phyloP scores from a whole-genome alignment of 116 monocot genomes.

The Cymodocea nodosa region DNA sequence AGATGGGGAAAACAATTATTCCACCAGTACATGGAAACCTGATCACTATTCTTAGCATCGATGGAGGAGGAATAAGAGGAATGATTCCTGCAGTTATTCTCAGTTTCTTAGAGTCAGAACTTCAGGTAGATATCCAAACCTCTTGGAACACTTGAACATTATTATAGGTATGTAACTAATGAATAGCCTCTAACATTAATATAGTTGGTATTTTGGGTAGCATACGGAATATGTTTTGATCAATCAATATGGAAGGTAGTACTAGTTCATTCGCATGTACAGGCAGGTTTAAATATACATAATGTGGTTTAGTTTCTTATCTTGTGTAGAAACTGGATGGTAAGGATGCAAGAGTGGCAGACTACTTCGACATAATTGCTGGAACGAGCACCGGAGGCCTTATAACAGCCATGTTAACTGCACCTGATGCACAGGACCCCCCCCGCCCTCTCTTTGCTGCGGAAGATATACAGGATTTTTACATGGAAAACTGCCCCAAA shows the following conservation, averaged over 20 bases:
- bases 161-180: too few species aligned
- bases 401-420: constrained; percentile 10
- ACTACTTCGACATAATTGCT: constrained; percentile 19
- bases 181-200: too few species aligned
- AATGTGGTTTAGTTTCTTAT: too few species aligned
- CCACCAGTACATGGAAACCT: neutral
- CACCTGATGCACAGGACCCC: neutral
- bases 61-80: constrained; percentile 20
- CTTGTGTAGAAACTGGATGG: constrained; percentile 11
- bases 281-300: too few species aligned
- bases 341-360: constrained; percentile 11
- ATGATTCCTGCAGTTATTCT: constrained; percentile 14
- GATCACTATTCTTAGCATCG: constrained; percentile 19
- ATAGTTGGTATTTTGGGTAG: too few species aligned
- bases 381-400: constrained; percentile 18
- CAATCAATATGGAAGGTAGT: too few species aligned
- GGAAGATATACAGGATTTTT: neutral
- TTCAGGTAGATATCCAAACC: constrained; percentile 7
- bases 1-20: too few species aligned
- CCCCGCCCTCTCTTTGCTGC: constrained; percentile 13
- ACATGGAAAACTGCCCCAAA: neutral
- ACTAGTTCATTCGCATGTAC: too few species aligned
- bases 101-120: constrained; percentile 10
- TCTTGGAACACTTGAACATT: too few species aligned
- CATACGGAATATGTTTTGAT: too few species aligned